Base-by-base conservation (phyloP, 2,329 filamentous ascomycete species). In the Penicillium psychrosexuale region DNA sequence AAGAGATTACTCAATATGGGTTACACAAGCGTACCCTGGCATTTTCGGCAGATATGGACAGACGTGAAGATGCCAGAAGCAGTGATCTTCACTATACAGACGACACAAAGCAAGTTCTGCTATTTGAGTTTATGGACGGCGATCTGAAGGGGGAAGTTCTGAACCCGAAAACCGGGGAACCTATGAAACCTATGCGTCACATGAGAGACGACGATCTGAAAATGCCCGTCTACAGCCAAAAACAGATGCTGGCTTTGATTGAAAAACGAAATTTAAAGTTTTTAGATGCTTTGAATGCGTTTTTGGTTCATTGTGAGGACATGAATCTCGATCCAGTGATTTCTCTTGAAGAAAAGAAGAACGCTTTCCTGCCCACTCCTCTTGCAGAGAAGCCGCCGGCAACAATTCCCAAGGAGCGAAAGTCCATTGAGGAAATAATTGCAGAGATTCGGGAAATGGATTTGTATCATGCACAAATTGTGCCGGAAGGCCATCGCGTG, bases 391-490 rank as follows among this genome's bases (percentile, higher is more conserved):
- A 77, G 0, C 69, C 91, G 19, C 90, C 90, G 0, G 80, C 82
- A 31, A 82, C 79, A 1, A 96, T 97, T 47, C 93, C 93, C 0
- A 84, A 81, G 44, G 89, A 96, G 60, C 83, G 94, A 42, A 88
- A 90, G 67, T 80, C 83, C 2, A 90, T 99, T 30, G 81, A 89
- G 0, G 89, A 96, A 48, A 97, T 99, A 33, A 80, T 99, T 2
- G 79, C 85, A 30, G 90, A 97, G 67, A 84, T 99, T 34, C 91
- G 90, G 65, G 82, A 84, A 8, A 83, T 88, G 63, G 81, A 92
- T 24, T 96, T 92, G 90, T 99, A 99, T 67, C 89, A 86, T 5
- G 87, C 87, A 0, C 94, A 99, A 73, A 91, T 99, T 60, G 92
- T 97, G 0, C 91, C 92, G 0, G 89, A 96, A 62, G 94, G 94